These are phyloP conservation scores for Yamadazyma siamensis DNA, from an alignment of 1,139 yeast species.

Conservation along the genomic window DNA sequence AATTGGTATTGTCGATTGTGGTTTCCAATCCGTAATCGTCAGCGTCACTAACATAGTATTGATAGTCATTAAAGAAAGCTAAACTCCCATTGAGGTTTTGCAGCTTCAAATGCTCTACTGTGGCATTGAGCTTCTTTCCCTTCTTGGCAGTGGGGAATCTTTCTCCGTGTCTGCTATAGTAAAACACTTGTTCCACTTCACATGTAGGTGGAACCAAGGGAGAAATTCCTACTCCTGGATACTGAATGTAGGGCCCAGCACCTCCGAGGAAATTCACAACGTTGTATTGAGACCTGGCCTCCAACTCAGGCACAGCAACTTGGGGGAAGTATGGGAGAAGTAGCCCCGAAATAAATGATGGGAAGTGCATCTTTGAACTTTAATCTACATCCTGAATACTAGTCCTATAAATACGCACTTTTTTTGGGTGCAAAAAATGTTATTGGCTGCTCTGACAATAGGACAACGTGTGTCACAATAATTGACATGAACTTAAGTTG, in stretches of 20 bases:
- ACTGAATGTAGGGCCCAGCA: conserved; percentile 44
- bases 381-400: too few species aligned
- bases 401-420: too few species aligned
- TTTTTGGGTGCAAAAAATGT: too few species aligned
- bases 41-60: conserved; percentile 27
- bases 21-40: conserved; percentile 30
- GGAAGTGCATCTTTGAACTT: conserved; percentile 5
- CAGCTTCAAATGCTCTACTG: conserved; percentile 9
- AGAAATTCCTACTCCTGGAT: conserved; percentile 44
- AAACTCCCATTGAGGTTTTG: conserved; percentile 25
- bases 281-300: conserved; percentile 28
- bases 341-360: conserved; percentile 3
- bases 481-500: too few species aligned
- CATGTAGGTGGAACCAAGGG: conserved; percentile 50
- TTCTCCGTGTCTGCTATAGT: conserved; percentile 71
- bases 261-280: conserved; percentile 45
- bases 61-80: conserved; percentile 30
- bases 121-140: conserved; percentile 23
- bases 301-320: conserved; percentile 37
- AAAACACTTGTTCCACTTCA: conserved; percentile 60
- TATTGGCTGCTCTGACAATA: too few species aligned
- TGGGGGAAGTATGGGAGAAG: conserved; percentile 10
- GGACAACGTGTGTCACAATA: too few species aligned
- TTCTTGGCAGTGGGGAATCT: conserved; percentile 49
- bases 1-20: conserved; percentile 23